Base-by-base conservation (phyloP, 768 basidiomycete genomes). In the Trametes sanguinea region DNA sequence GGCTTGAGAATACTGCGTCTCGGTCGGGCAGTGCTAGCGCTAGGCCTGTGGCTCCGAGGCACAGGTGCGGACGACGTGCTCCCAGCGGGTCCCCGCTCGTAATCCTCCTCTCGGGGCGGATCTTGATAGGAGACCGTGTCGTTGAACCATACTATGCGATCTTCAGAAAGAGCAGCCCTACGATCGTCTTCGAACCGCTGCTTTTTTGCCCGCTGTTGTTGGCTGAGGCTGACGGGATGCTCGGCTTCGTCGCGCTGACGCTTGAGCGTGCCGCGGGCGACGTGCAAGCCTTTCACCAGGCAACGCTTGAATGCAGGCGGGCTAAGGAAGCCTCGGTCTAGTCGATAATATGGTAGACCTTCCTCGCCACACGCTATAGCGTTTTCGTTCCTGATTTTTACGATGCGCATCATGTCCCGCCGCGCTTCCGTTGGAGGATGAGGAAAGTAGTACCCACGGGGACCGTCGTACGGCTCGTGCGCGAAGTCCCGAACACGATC, bases 401-500 rank as follows among this genome's bases (percentile, higher is more conserved):
- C 44, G 6, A 40, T 50, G 13, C 68, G 60, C 27, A 65, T 40
- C 4, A 50, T 44, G 30, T n/a, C 32, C 46, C 62, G 54, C 17
- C 59, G 39, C 35, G 53, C 62, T 43, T 68, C 69, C 2, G 63
- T 64, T 22, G 68, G 72, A 6, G 65, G 65, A 29, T 69, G 60
- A 4, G 68, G 67, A 30, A 69, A 47, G 56, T 69, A 71, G 35
- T 57, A 67, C 9, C 63, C 59, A 30, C 62, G 58, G 3, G 59
- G 57, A 17, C 65, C 65, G 22, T 52, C 37, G 52, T 67, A 65
- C 4, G 66, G 54, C 51, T 67, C 69, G 48, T 67, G 60, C 4
- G 69, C 70, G 33, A 68, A 73, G 57, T 75, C 74, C 29, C 71
- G 68, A 13, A 66, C 59, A 6, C 27, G 37, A 32, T 17, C 17